Evolutionary conservation across 495 filamentous ascomycete genomes (phyloP), one percentile per base, ranked within the genome.

Genomic region (Xylaria venustula): DNA sequence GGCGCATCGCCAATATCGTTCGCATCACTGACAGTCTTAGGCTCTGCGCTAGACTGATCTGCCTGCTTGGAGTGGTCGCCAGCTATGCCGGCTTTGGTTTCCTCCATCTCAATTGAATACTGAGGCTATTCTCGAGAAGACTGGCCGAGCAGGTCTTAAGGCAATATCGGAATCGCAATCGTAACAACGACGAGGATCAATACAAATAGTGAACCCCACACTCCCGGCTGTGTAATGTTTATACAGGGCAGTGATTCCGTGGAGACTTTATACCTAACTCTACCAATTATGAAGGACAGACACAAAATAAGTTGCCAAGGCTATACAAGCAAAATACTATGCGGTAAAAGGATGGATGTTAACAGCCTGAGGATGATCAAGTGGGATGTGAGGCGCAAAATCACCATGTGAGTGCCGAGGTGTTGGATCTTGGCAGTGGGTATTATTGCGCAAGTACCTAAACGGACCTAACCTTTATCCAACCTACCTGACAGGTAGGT

Each of bases 1-100:
- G 88, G 81, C 0, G 81, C 83, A 61, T 84, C 77, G n/a, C 80
- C 82, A 6, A 68, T 54, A 23, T 73, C 64, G 37, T 51, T 48
- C 19, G 56, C 64, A 7, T 66, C 46, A 19, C 28, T 52, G 37
- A 64, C 58, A n/a, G 65, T 64, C 6, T 69, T 69, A 20, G 40
- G 28, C 9, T 70, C 66, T 42, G 25, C 22, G 41, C 57, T 63
- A 9, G 54, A 48, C 12, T 40, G 41, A 52, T 61, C 50, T 23
- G 52, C 23, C 17, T 54, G 54, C 30, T 58, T 64, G 22, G 61
- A 26, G 12, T 62, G 32, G 3, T 58, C 49, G 48, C 58, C 53
- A 55, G 53, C 32, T n/a, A 48, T 36, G 17, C 53, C 60, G 36
- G 62, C 63, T 34, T 42, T 61, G 19, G n/a, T 19, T 48, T 32